Conservation (phyloP, 1,284 basidiomycete species). For the Xerocomus nothofagi region DNA sequence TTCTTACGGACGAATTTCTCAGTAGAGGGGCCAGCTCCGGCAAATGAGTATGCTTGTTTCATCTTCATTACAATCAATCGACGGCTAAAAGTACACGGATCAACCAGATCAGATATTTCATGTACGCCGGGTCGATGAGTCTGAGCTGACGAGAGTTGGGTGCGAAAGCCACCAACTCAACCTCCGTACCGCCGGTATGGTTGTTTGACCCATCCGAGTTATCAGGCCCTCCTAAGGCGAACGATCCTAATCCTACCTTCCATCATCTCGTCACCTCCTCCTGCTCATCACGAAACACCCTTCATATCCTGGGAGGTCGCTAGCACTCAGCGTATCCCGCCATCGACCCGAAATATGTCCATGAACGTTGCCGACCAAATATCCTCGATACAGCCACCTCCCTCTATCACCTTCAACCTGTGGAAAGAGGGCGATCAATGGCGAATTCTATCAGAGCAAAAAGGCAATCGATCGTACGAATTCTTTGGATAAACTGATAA, state of each 20-base stretch:
- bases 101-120: neutral
- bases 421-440: slow-evolving; percentile 1
- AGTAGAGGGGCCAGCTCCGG: neutral
- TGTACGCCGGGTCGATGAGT: neutral
- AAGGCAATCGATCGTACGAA: slow-evolving; percentile 51
- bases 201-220: neutral
- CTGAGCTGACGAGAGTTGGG: neutral
- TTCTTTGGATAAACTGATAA: slow-evolving; percentile 70
- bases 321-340: slow-evolving; percentile 68
- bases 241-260: too few species aligned
- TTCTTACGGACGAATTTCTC: neutral
- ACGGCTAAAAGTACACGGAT: neutral
- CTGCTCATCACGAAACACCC: slow-evolving; percentile 75
- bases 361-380: slow-evolving; percentile 62
- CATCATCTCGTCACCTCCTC: slow-evolving; percentile 41
- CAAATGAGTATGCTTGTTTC: neutral
- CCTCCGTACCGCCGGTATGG: neutral
- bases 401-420: slow-evolving; percentile 69
- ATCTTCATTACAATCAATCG: neutral
- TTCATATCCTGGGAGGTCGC: slow-evolving; percentile 62
- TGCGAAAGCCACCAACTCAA: neutral
- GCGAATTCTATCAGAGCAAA: neutral
- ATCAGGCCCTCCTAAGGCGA: neutral
- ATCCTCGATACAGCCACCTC: slow-evolving; percentile 75
- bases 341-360: slow-evolving; percentile 71